Evolutionary conservation across 257 asterid species (phyloP), one percentile per base, ranked within the genome.

Genomic region (Petunia secreta): DNA sequence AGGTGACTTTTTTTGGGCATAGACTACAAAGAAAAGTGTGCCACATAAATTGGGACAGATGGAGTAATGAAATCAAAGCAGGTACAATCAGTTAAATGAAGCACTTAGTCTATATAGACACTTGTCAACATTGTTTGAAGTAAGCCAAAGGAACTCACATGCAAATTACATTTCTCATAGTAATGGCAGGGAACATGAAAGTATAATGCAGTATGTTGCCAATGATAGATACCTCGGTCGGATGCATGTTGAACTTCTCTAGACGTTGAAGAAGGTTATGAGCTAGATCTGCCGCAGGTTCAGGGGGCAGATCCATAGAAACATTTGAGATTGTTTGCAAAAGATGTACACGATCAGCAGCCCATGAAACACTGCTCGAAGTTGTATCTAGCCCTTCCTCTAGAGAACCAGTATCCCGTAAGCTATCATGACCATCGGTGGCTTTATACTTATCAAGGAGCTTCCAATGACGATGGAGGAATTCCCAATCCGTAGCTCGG

Each of bases 251-350:
- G 84, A 95, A 95, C 81, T 87, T 89, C 87, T 95, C 96, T 53
- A 95, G 91, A 75, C 96, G 91, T 85, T 85, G 84, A 81, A 95
- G 96, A 75, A 95, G 84, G 84, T 89, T 81, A 85, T 93, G 96
- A 40, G 98, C 98, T 69, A 95, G 90, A 63, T 92, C 97, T 6
- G 97, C 98, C 16, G 99, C 98, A 80, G 96, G 94, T 77, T 89
- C 94, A 6, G 97, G 91, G 37, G 98, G 97, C 48, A 95, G 85
- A 78, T 90, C 95, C 82, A 85, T 87, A 62, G 98, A 89, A 65
- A 92, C 96, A 82, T 92, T 93, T 80, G 96, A 91, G 84, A 93
- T 94, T 38, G 99, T 91, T 85, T 95, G 97, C 92, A 95, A 86
- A 59, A 93, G 98, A 82, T 81, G 89, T 50, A 95, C 99, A 79